These are phyloP conservation scores for Penicillium angulare DNA, from an alignment of 495 filamentous ascomycete species.

Conservation along the genomic window DNA sequence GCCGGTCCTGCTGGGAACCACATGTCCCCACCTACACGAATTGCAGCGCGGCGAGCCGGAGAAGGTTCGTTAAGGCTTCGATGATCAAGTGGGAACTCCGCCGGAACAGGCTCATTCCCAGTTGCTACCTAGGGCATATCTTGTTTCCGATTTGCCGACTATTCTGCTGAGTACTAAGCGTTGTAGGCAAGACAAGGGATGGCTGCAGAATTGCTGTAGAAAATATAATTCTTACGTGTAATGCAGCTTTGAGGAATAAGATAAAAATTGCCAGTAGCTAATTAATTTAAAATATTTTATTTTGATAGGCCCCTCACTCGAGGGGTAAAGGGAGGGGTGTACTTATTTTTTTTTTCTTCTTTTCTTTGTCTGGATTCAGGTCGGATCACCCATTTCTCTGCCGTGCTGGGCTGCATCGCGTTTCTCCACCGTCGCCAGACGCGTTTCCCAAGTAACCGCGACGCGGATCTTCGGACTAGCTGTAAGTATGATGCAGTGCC, in stretches of 20 bases:
- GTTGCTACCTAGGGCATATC: background rate
- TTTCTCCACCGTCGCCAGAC: constrained; percentile 20
- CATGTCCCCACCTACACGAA: constrained; percentile 13
- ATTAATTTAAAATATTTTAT: background rate
- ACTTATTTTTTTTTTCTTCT: background rate
- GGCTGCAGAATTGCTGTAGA: background rate
- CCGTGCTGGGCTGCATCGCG: constrained; percentile 8
- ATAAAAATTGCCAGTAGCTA: background rate
- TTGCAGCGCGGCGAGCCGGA: constrained; percentile 6
- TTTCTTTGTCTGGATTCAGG: background rate
- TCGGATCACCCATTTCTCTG: constrained; percentile 6
- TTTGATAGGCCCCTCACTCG: constrained; percentile 1
- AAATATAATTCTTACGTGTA: background rate
- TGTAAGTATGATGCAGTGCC: constrained; percentile 21
- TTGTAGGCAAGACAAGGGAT: background rate
- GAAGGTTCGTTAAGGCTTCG: constrained; percentile 18
- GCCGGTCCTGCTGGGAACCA: background rate
- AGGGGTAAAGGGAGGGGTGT: background rate
- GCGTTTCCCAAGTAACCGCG: constrained; percentile 37
- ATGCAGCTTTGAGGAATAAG: too few relatives aligned
- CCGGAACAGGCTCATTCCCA: background rate
- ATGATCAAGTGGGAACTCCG: constrained; percentile 22
- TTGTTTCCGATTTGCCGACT: too few relatives aligned
- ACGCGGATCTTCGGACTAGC: constrained; percentile 21
- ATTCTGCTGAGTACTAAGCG: too few relatives aligned